phyloP scores from a whole-genome alignment of 768 basidiomycete species.

The Russula earlei region DNA sequence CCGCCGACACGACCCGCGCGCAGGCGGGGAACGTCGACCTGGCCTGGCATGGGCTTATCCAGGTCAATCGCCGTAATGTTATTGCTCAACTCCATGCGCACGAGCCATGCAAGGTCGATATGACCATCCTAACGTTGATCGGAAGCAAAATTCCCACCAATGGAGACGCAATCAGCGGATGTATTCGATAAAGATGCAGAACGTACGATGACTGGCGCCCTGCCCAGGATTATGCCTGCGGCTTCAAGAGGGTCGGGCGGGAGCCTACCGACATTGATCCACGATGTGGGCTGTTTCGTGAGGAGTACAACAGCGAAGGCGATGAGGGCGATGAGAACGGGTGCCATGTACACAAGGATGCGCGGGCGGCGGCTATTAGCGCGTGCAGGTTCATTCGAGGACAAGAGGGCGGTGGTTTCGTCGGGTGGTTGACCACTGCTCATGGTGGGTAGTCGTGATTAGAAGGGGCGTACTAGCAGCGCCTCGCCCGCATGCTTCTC shows the following conservation, averaged over 20 bases:
- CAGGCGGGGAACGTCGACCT: conserved; percentile 86
- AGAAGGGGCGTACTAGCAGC: neutral
- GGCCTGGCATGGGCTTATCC: conserved; percentile 42
- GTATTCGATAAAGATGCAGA: neutral
- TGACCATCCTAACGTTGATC: conserved; percentile 6
- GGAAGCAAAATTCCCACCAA: neutral
- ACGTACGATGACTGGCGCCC: conserved; percentile 65
- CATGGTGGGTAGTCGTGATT: neutral
- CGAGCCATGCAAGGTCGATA: conserved; percentile 61
- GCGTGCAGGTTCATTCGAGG: neutral
- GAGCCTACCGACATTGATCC: conserved; percentile 30
- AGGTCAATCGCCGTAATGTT: conserved; percentile 72
- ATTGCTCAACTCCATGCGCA: conserved; percentile 53
- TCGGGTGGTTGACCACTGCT: neutral
- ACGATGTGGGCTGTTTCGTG: neutral
- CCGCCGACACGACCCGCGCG: conserved; percentile 75
- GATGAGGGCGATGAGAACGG: neutral
- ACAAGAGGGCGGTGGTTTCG: neutral
- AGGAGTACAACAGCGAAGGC: neutral
- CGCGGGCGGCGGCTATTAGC: neutral
- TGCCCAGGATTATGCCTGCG: conserved; percentile 45
- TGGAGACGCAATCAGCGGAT: no score
- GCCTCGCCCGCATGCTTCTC: neutral
- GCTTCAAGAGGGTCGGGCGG: conserved; percentile 53
- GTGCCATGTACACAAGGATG: neutral